Base-by-base conservation (phyloP, 2,329 filamentous ascomycete species). In the Orbilia blumenaviensis region DNA sequence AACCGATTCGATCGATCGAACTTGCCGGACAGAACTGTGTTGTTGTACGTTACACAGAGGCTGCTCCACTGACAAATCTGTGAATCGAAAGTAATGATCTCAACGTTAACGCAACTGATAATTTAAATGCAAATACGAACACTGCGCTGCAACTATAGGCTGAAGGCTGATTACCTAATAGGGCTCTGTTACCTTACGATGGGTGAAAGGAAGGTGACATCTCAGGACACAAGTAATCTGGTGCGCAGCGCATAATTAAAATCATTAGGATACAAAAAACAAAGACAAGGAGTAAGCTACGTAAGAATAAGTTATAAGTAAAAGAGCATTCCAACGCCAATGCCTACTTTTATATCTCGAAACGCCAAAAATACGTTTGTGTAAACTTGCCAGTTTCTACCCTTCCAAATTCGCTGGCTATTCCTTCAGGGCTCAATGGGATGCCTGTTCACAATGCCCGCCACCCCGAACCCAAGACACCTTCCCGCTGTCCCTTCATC, bases 321-420 rank as follows among this genome's bases (percentile, higher is more conserved):
- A 34, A 58, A 58, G 34, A 69, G n/a, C n/a, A 68, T 54, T 46
- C 25, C 50, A 71, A 71, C 66, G 56, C 66, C 66, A 46, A 36
- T 50, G 58, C 66, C 56, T 10, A 41, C 61, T 25, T 38, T 56
- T 36, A 16, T 54, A 46, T 41, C 12, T 36, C 29, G n/a, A 36
- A 71, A 63, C 56, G 56, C 58, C 56, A 71, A 63, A 71, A 36
- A 56, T 23, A 27, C 32, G 16, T 69, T 54, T 27, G 46, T 54
- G 32, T 48, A 23, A 29, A 25, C n/a, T n/a, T 9, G 23, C 41
- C 25, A 16, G n/a, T 62, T 46, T 25, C 42, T 29, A 32, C 29
- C 21, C 56, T 63, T 50, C 42, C 44, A 44, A 44, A 63, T 63
- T 36, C 44, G 25, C 54, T 38, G 42, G 16, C 56, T 25, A 23